Conservation (phyloP, 768 basidiomycete genomes). For the Guyanaporus albipodus region DNA sequence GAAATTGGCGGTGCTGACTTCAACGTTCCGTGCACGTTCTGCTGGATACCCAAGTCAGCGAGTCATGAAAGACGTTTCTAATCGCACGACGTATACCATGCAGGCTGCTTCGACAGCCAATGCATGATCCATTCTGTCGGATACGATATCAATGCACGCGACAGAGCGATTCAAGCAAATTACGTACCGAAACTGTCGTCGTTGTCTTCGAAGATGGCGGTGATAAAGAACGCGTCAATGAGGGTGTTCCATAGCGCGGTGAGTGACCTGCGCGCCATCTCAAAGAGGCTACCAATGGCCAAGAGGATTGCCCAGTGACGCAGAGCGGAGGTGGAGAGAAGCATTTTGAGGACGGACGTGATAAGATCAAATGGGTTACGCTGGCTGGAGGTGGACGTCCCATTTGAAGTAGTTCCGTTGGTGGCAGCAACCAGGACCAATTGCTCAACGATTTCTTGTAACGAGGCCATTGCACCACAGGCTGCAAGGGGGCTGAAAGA, state of each 20-base stretch:
- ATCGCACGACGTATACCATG: constrained; percentile 46
- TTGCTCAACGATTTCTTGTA: constrained; percentile 31
- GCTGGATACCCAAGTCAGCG: neutral
- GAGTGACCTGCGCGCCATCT: constrained; percentile 49
- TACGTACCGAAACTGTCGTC: constrained; percentile 55
- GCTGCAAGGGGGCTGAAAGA: neutral
- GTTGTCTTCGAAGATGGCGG: constrained; percentile 54
- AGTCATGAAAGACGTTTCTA: neutral
- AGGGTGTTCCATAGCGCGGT: constrained; percentile 41
- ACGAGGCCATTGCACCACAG: constrained; percentile 18
- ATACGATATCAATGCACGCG: neutral
- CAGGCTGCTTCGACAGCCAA: constrained; percentile 60
- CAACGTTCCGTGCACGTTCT: constrained; percentile 45
- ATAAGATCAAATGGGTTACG: constrained; percentile 24
- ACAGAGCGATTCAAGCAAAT: neutral
- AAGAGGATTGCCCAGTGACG: constrained; percentile 64
- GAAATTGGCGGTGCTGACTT: constrained; percentile 46
- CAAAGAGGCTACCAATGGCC: constrained; percentile 58
- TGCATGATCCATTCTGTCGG: constrained; percentile 64
- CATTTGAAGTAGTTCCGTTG: constrained; percentile 21
- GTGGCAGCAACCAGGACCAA: constrained; percentile 21
- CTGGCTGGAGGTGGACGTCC: constrained; percentile 9
- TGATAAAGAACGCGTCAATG: constrained; percentile 56
- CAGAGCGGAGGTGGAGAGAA: constrained; percentile 54
- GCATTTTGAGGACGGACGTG: constrained; percentile 37